Evolutionary conservation across 164 flowering plant species (phyloP), one percentile per base, ranked within the genome.

Genomic region (Saururus chinensis): DNA sequence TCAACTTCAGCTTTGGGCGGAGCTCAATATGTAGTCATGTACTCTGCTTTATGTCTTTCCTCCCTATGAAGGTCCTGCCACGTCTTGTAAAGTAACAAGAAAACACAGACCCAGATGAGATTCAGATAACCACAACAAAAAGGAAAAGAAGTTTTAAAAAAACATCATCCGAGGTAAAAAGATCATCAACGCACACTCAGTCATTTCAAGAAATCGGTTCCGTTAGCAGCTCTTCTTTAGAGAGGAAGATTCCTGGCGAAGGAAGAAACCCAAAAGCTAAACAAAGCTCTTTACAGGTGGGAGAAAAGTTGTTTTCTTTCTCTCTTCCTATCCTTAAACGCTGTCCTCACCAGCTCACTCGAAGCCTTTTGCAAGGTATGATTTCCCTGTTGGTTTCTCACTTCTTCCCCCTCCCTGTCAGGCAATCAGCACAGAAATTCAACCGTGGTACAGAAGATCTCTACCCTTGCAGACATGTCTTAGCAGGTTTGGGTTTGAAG

Each of bases 401-500:
- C 71, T 77, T 81, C 72, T 67, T 45, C 56, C 69, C 82, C 78
- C 72, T 73, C 56, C 21, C 68, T 60, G 51, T 58, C 49, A 45
- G 49, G 49, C 49, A 71, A 68, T 71, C 63, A 82, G 79, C 71
- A 67, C 75, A 71, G 60, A 72, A 77, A 72, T 76, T 70, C 77
- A 64, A 69, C 51, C 55, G 4, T 67, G 77, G 78, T 58, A 74
- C 81, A 76, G 59, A 45, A 79, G 77, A 80, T 76, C 77, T 77
- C 80, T 77, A 77, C 80, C 77, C 79, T 69, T 69, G 35, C 69
- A 65, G 73, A 66, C 73, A 60, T 80, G 82, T 74, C 76, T 74
- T 3, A 71, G 67, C 37, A 55, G 30, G 10, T 23, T 24, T 12
- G 60, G 59, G 56, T 73, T 75, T 72, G 74, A 74, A 76, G 74